Base-by-base conservation (phyloP, 1,284 basidiomycete genomes). In the Tilletiaria anomala region DNA sequence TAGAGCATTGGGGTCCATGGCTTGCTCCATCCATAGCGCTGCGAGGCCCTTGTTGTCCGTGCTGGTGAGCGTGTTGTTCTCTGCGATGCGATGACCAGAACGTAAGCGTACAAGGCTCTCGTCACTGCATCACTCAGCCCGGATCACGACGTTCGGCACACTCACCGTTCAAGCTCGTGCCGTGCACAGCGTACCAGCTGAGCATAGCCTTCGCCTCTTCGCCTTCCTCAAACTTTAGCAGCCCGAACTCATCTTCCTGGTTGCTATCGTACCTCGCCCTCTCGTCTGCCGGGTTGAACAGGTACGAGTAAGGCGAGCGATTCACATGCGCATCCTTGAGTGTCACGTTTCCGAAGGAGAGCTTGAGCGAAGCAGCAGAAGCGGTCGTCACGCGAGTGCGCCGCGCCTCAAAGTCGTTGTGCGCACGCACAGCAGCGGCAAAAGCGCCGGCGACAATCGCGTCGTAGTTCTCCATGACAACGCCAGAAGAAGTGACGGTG, bases 161-260 rank as follows among this genome's bases (percentile, higher is more conserved):
- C n/a, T n/a, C n/a, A n/a, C n/a, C 29, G 29, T 39, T 29, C 17
- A 39, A 20, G 11, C 26, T 32, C 22, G 38, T 83, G 4, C 82
- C 81, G 68, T 85, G 83, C 0, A 85, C 82, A 0, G 81, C 71
- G 61, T 79, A 85, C 71, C 83, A 83, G 58, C 76, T 51, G 3
- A 60, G 48, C 23, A 60, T 48, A 5, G 53, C 57, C n/a, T 48
- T 46, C 3, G 55, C 20, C 10, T 20, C 8, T 18, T 14, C 5
- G 19, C 43, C 16, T 5, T 60, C 55, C 33, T 53, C 49, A 22
- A 60, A 60, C 32, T 48, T 51, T 35, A 60, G 42, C 37, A 58
- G 40, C 10, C 45, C 43, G 37, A 60, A 60, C n/a, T 58, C 57
- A 29, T 59, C 53, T 36, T 60, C 57, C 26, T 54, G 49, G 31